Conservation (phyloP, 768 basidiomycete genomes). For the Sporobolomyces roseus region DNA sequence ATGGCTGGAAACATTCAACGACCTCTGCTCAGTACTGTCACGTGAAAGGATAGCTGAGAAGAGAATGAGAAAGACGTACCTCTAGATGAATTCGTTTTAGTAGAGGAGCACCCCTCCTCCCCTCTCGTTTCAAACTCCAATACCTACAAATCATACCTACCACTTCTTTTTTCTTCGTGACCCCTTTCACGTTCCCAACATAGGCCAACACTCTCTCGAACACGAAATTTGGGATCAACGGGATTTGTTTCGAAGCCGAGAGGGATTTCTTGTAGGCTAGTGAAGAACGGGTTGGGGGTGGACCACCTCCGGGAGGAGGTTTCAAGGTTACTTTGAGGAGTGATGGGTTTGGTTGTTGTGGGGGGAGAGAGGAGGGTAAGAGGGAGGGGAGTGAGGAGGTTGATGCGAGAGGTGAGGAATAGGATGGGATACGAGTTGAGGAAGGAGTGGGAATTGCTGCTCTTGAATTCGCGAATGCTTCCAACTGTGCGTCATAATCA, state of each 20-base stretch:
- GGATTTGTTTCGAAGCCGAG: constrained; percentile 75
- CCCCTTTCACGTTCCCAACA: constrained; percentile 58
- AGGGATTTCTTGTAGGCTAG: constrained; percentile 58
- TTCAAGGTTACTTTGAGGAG: neutral
- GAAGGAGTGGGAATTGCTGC: no score
- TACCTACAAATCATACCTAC: constrained; percentile 76
- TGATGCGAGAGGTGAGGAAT: neutral
- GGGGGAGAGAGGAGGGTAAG: neutral
- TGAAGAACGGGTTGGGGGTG: no score
- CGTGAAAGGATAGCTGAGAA: no score
- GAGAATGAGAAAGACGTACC: constrained; percentile 43
- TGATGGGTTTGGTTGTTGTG: no score
- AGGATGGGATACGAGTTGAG: constrained; percentile 6
- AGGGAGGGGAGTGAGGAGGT: neutral
- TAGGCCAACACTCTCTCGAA: constrained; percentile 75
- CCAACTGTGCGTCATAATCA: no score
- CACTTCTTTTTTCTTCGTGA: constrained; percentile 74
- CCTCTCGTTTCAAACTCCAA: constrained; percentile 96
- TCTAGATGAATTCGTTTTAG: constrained; percentile 90
- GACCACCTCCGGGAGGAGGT: no score
- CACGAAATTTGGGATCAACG: constrained; percentile 80
- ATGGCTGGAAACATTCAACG: constrained; percentile 56
- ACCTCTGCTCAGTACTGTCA: no score
- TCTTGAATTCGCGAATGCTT: no score
- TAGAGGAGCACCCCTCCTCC: constrained; percentile 83